Conservation (phyloP, 192 early-diverging fungal species). For the Umbelopsis ramanniana region DNA sequence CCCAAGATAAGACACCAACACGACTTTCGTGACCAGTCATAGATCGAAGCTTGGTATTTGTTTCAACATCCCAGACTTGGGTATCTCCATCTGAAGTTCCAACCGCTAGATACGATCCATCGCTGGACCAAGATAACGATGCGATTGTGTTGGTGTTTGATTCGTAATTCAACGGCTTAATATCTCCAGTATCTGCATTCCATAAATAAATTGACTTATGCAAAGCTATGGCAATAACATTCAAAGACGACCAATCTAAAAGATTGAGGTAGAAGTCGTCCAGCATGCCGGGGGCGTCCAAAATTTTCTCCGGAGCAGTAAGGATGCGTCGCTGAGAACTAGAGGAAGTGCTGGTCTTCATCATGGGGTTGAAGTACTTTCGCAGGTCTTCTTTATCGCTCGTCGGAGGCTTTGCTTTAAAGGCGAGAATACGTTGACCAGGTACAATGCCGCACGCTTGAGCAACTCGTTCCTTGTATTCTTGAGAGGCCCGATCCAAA, state of each 20-base stretch:
- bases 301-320: slow-evolving; percentile 78
- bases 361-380: slow-evolving; percentile 58
- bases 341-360: slow-evolving; percentile 39
- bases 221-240: slow-evolving; percentile 86
- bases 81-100: slow-evolving; percentile 81
- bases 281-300: slow-evolving; percentile 87
- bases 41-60: slow-evolving; percentile 71
- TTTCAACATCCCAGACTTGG: slow-evolving; percentile 91
- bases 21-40: slow-evolving; percentile 82
- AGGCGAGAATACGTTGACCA: slow-evolving; percentile 80
- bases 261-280: slow-evolving; percentile 98
- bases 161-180: slow-evolving; percentile 54
- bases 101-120: slow-evolving; percentile 68
- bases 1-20: slow-evolving; percentile 89
- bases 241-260: slow-evolving; percentile 87
- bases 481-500: slow-evolving; percentile 51
- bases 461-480: slow-evolving; percentile 82
- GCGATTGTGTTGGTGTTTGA: slow-evolving; percentile 62
- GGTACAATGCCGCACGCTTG: slow-evolving; percentile 78
- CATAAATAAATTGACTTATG: slow-evolving; percentile 89
- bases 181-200: slow-evolving; percentile 78
- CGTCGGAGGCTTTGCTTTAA: slow-evolving; percentile 78
- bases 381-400: slow-evolving; percentile 53
- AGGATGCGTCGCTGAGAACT: slow-evolving; percentile 68
- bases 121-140: slow-evolving; percentile 77